Evolutionary conservation across 2,329 filamentous ascomycete species (phyloP).

Genomic region (Colletotrichum karsti): DNA sequence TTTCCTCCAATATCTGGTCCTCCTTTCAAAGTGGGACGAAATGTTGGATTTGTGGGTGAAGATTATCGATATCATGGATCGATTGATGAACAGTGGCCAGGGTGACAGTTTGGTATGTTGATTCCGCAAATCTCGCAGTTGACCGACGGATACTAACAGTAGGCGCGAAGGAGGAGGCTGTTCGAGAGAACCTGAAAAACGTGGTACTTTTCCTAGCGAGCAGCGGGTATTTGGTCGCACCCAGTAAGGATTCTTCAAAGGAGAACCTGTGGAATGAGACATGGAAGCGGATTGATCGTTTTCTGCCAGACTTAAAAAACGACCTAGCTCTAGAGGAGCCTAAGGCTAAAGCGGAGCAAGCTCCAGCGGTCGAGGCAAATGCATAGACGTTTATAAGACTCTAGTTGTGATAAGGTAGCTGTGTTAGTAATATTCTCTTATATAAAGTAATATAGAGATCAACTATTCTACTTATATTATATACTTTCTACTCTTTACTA

Average conservation of each 20-base stretch:
- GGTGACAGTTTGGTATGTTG: slow-evolving; percentile 80
- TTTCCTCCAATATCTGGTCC: slow-evolving; percentile 90
- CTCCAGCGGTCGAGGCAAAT: neutral
- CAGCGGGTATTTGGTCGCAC: slow-evolving; percentile 83
- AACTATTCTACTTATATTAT: too few relatives aligned
- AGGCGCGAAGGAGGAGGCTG: slow-evolving; percentile 82
- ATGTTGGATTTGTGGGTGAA: slow-evolving; percentile 92
- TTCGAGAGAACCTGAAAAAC: slow-evolving; percentile 95
- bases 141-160: neutral
- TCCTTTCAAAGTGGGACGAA: slow-evolving; percentile 85
- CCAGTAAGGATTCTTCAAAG: slow-evolving; percentile 63
- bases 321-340: slow-evolving; percentile 64
- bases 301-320: slow-evolving; percentile 66
- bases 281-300: slow-evolving; percentile 72
- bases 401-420: too few relatives aligned
- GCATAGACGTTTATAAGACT: too few relatives aligned
- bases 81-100: slow-evolving; percentile 94
- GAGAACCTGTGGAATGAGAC: slow-evolving; percentile 69
- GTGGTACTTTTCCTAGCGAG: slow-evolving; percentile 94
- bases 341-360: neutral
- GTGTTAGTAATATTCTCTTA: too few relatives aligned
- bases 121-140: slow-evolving; percentile 19
- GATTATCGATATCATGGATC: slow-evolving; percentile 94
- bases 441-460: too few relatives aligned
- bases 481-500: too few relatives aligned